Evolutionary conservation across 345 rosid genomes (phyloP).

Genomic region (Atalantia buxifolia): DNA sequence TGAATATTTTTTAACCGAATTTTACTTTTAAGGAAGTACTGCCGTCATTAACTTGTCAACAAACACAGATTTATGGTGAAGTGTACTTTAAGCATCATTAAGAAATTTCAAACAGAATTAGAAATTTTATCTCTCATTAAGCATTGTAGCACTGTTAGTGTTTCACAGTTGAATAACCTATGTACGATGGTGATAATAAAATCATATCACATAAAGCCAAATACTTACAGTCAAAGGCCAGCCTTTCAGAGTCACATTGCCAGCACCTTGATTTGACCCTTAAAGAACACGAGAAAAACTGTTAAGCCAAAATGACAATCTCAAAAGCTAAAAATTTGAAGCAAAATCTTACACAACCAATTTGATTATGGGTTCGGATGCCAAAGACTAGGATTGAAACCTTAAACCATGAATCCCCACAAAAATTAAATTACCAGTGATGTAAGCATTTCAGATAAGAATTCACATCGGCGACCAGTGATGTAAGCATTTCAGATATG

Average conservation of each 20-base stretch:
- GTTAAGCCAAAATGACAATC: slow-evolving; percentile 4
- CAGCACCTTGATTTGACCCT: slow-evolving; percentile 56
- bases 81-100: not conserved
- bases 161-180: not conserved
- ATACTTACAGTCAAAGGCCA: slow-evolving; percentile 63
- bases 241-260: slow-evolving; percentile 59
- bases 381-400: not conserved
- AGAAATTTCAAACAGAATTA: not conserved
- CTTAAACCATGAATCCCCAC: not conserved
- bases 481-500: too few species aligned
- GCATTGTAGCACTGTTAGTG: not conserved
- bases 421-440: not conserved
- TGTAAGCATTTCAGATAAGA: not conserved
- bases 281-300: slow-evolving; percentile 4
- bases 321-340: not conserved
- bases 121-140: not conserved
- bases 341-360: not conserved
- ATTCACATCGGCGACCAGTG: not conserved
- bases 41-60: not conserved
- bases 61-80: not conserved
- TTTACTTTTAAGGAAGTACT: not conserved
- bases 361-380: not conserved
- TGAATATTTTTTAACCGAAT: not conserved
- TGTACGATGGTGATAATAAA: not conserved
- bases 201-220: not conserved